Evolutionary conservation across 116 monocot species (phyloP), one percentile per base, ranked within the genome.

Genomic region (Zostera marina): DNA sequence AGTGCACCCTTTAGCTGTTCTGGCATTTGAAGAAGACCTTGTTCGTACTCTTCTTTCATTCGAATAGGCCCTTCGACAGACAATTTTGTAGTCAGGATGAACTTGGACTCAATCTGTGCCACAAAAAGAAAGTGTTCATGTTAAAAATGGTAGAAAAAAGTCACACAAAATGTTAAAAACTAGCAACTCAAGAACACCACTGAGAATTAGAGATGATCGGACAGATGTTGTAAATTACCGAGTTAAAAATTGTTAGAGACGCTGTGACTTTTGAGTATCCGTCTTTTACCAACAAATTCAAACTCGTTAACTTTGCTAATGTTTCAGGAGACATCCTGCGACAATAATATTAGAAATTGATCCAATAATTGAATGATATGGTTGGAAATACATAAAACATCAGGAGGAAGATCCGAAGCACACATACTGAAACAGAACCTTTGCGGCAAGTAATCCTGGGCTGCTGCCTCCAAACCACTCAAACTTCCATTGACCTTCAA

Each of bases 401-500:
- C 11, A 72, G 72, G 5, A 32, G 32, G 32, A 32, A 32, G 32
- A 32, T 3, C n/a, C n/a, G 32, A 32, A 32, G 32, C 5, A 32
- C 0, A 32, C 87, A 70, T 99, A 99, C 99, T 87, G 77, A 73
- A 91, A 99, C 57, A 99, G 44, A 68, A 81, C 67, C 63, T 73
- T 83, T 44, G 83, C 76, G 68, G 77, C 76, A 66, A 81, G 69
- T 46, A 87, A 76, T 69, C 81, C 99, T 41, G 99, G 87, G 63
- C 83, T 91, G 52, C 87, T 78, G 49, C 78, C 81, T 58, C 84
- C 75, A 70, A 91, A 81, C 99, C 99, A 99, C 64, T 99, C 91
- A 51, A 99, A 83, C 45, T 81, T 99, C 99, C 99, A 99, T 55
- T 87, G 70, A 51, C 91, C 99, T 79, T 99, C 99, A 23, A 99